Conservation (phyloP, 495 filamentous ascomycete species). For the Margaritispora aquatica region DNA sequence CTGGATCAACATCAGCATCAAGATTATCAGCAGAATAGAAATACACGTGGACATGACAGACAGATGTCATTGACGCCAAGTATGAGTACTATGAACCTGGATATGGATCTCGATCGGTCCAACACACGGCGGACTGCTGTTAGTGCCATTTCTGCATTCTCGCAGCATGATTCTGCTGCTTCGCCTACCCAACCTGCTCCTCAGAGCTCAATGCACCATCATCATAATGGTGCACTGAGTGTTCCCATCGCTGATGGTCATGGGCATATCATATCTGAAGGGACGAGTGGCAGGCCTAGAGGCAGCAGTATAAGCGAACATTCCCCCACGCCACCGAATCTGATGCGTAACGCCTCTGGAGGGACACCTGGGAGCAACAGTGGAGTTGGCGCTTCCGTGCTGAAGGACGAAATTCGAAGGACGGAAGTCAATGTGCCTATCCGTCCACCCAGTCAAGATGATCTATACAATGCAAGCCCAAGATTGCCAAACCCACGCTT, state of each 20-base stretch:
- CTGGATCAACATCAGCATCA: not conserved
- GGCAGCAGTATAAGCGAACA: not conserved
- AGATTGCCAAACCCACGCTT: conserved; percentile 1
- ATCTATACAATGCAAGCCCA: conserved; percentile 11
- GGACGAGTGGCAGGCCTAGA: not conserved
- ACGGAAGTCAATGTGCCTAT: not conserved
- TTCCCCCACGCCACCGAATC: conserved; percentile 14
- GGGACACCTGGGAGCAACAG: conserved; percentile 3
- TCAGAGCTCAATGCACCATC: no score
- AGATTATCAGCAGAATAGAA: no score
- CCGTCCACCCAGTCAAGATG: not conserved
- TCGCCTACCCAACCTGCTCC: not conserved
- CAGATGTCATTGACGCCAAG: not conserved
- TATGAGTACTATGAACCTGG: not conserved
- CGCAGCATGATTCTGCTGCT: not conserved
- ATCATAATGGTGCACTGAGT: not conserved
- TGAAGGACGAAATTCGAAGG: not conserved
- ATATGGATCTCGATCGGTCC: conserved; percentile 14
- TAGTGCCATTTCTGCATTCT: conserved; percentile 8
- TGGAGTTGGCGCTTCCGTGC: conserved; percentile 3
- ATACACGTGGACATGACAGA: not conserved
- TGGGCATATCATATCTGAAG: not conserved
- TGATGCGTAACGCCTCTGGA: no score
- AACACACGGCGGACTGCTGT: conserved; percentile 17
- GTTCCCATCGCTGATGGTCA: not conserved